Conservation (phyloP, 441 rosid species). For the California macrophylla region DNA sequence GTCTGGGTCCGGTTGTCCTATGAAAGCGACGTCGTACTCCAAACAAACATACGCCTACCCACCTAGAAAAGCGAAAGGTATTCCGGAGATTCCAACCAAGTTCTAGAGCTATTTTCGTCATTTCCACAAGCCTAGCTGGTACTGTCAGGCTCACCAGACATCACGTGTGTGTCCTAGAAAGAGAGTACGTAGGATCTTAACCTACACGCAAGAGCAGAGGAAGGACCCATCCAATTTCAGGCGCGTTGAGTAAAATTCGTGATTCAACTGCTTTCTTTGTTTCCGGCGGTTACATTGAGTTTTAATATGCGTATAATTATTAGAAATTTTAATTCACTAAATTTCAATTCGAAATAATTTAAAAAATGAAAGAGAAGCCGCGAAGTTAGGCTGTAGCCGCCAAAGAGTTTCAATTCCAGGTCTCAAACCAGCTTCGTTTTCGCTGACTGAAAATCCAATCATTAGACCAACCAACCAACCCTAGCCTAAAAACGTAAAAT, state of each 20-base stretch:
- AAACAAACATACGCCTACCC: neutral
- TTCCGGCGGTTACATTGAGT: too few species aligned
- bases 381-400: slow-evolving; percentile 29
- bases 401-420: neutral
- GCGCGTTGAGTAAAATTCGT: neutral
- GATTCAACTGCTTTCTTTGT: too few species aligned
- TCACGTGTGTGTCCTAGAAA: neutral
- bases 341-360: neutral
- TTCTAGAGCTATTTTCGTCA: slow-evolving; percentile 22
- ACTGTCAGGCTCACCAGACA: neutral
- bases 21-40: neutral
- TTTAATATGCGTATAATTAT: too few species aligned
- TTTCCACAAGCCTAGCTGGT: slow-evolving; percentile 2
- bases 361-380: too few species aligned
- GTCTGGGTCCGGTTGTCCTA: slow-evolving; percentile 2
- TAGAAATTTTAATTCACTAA: too few species aligned
- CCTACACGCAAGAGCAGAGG: slow-evolving; percentile 8
- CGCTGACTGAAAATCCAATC: slow-evolving; percentile 43
- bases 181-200: neutral
- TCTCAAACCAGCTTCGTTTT: slow-evolving; percentile 25
- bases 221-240: neutral
- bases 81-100: neutral
- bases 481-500: slow-evolving; percentile 6
- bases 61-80: neutral
- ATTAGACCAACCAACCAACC: slow-evolving; percentile 37